Evolutionary conservation across 2,329 filamentous ascomycete species (phyloP).

Genomic region (Cladosporium austrohemisphaericum): DNA sequence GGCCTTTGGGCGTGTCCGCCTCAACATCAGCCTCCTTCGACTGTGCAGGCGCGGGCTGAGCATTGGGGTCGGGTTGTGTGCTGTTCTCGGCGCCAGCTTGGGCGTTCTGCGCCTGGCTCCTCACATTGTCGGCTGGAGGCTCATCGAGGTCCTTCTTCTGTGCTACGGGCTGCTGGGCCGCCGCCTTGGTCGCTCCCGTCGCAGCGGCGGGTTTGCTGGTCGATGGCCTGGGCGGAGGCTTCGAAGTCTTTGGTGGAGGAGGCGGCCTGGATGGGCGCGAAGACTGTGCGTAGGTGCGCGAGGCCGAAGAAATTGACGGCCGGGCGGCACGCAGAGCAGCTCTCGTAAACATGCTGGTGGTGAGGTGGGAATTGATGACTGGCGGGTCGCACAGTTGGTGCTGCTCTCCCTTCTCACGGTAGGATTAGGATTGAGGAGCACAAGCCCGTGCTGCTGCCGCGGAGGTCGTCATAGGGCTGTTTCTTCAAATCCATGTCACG

Average conservation of each 20-base stretch:
- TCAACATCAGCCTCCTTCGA: constrained; percentile 16
- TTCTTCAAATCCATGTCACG: too few relatives aligned
- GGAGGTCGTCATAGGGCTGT: too few relatives aligned
- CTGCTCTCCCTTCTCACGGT: too few relatives aligned
- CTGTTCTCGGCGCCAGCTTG: constrained; percentile 29
- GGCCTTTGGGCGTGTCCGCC: constrained; percentile 42
- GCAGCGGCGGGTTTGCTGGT: constrained; percentile 1
- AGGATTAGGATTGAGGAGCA: too few relatives aligned
- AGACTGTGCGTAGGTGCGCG: constrained; percentile 14
- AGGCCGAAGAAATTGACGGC: constrained; percentile 2
- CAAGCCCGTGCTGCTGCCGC: too few relatives aligned
- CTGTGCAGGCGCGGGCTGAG: constrained; percentile 19
- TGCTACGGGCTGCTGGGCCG: constrained; percentile 28
- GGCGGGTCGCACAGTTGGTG: constrained; percentile 9
- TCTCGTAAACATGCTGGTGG: constrained; percentile 13
- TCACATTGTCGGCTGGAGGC: constrained; percentile 25
- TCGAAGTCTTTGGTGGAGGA: constrained; percentile 10
- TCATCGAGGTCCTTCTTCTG: constrained; percentile 29
- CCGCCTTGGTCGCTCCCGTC: neutral
- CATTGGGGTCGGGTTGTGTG: constrained; percentile 18
- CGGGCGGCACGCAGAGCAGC: constrained; percentile 11
- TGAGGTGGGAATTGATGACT: neutral
- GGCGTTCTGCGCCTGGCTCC: constrained; percentile 26
- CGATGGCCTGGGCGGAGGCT: constrained; percentile 5
- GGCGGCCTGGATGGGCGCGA: constrained; percentile 11